phyloP scores from a whole-genome alignment of 257 asterid species.

The Mitragyna speciosa region DNA sequence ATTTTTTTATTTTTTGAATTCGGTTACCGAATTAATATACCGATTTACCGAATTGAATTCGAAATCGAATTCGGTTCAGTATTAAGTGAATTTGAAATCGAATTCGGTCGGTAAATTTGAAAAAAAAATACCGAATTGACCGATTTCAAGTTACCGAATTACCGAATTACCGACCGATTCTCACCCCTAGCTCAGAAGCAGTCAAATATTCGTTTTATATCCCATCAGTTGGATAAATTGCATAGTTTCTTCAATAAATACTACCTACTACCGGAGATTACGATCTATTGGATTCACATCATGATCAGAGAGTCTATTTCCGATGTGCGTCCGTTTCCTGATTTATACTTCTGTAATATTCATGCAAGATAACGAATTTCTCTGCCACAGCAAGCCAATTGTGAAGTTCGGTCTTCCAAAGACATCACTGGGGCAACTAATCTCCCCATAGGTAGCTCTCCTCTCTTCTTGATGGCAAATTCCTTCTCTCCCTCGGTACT shows the following conservation, averaged over 20 bases:
- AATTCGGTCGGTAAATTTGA: too few relatives aligned
- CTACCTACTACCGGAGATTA: background rate
- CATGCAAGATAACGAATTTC: background rate
- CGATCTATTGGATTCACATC: background rate
- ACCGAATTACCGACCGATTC: too few relatives aligned
- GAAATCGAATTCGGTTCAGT: too few relatives aligned
- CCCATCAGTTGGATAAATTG: background rate
- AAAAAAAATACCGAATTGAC: too few relatives aligned
- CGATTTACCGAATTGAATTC: too few relatives aligned
- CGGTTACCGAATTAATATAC: too few relatives aligned
- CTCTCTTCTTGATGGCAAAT: conserved; percentile 45
- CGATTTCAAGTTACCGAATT: too few relatives aligned
- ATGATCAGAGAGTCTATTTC: background rate
- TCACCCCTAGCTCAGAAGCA: too few relatives aligned
- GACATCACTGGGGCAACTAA: conserved; percentile 35
- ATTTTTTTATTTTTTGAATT: too few relatives aligned
- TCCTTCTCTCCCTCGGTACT: conserved; percentile 36
- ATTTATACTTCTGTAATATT: background rate
- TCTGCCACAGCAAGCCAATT: conserved; percentile 33
- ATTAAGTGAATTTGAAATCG: too few relatives aligned
- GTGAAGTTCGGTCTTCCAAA: conserved; percentile 33
- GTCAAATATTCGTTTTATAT: background rate
- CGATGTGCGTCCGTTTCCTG: background rate
- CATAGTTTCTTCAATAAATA: background rate
- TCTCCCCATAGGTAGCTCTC: conserved; percentile 36